phyloP scores from a whole-genome alignment of 805 yeast species.

The Zygoascus tannicola region DNA sequence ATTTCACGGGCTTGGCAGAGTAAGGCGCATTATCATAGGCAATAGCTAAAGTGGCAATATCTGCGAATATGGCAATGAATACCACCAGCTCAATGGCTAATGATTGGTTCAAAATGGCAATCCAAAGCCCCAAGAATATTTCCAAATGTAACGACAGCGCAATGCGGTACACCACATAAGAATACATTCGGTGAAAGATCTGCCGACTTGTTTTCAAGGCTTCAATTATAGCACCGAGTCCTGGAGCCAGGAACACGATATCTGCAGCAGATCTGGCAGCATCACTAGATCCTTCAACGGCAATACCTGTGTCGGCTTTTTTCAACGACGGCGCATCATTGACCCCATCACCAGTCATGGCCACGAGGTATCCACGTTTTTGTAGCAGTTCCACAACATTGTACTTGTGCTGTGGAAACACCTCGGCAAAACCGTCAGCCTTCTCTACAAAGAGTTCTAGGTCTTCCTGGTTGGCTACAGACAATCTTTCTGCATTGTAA shows the following conservation, averaged over 20 bases:
- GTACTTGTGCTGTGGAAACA: slow-evolving; percentile 96
- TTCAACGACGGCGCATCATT: slow-evolving; percentile 96
- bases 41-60: slow-evolving; percentile 71
- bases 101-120: slow-evolving; percentile 82
- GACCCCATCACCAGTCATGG: slow-evolving; percentile 99
- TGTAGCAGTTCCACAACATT: slow-evolving; percentile 92
- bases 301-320: slow-evolving; percentile 95
- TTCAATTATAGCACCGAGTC: slow-evolving; percentile 90
- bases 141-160: slow-evolving; percentile 93
- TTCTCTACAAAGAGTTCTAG: slow-evolving; percentile 61
- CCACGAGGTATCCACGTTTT: slow-evolving; percentile 93
- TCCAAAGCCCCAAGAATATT: slow-evolving; percentile 91
- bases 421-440: slow-evolving; percentile 98
- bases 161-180: slow-evolving; percentile 95
- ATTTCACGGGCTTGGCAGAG: slow-evolving; percentile 87
- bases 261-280: slow-evolving; percentile 97
- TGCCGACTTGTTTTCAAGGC: slow-evolving; percentile 92
- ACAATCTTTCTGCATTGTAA: slow-evolving; percentile 93
- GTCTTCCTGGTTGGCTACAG: slow-evolving; percentile 62
- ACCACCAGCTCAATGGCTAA: slow-evolving; percentile 86
- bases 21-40: slow-evolving; percentile 92
- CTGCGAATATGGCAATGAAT: slow-evolving; percentile 91
- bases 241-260: slow-evolving; percentile 91
- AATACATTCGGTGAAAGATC: slow-evolving; percentile 98
- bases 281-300: slow-evolving; percentile 97